phyloP scores from a whole-genome alignment of 2,329 filamentous ascomycete species.

The Aspergillus niger region DNA sequence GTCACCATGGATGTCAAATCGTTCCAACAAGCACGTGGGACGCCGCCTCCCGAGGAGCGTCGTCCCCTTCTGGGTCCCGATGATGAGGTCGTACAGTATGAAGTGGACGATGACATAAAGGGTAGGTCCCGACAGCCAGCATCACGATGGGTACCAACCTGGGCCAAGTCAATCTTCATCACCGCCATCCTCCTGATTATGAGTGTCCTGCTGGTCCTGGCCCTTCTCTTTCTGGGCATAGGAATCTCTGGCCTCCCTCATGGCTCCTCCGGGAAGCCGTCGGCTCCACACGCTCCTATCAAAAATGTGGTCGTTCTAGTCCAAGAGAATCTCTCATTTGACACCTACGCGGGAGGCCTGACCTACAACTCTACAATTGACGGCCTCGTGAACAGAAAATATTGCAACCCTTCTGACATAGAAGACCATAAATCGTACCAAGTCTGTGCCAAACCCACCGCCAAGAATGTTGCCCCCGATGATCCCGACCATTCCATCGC shows the following conservation, averaged over 20 bases:
- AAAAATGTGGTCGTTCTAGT: constrained; percentile 54
- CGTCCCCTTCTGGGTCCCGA: neutral
- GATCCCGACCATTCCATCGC: constrained; percentile 49
- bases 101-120: neutral
- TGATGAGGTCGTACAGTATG: neutral
- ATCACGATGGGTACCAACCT: neutral
- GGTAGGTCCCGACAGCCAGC: neutral
- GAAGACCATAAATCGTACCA: constrained; percentile 26
- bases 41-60: neutral
- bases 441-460: constrained; percentile 41
- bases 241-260: constrained; percentile 14
- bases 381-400: constrained; percentile 32
- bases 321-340: constrained; percentile 46
- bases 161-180: neutral
- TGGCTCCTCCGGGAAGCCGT: neutral
- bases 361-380: constrained; percentile 41
- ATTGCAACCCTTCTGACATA: constrained; percentile 45
- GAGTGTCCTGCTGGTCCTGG: neutral
- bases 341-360: constrained; percentile 46
- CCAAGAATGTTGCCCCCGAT: constrained; percentile 44
- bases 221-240: constrained; percentile 16
- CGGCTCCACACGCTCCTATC: constrained; percentile 36
- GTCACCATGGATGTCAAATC: neutral
- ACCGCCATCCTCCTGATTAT: neutral
- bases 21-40: neutral